Evolutionary conservation across 257 asterid genomes (phyloP).

Genomic region (Echium plantagineum): DNA sequence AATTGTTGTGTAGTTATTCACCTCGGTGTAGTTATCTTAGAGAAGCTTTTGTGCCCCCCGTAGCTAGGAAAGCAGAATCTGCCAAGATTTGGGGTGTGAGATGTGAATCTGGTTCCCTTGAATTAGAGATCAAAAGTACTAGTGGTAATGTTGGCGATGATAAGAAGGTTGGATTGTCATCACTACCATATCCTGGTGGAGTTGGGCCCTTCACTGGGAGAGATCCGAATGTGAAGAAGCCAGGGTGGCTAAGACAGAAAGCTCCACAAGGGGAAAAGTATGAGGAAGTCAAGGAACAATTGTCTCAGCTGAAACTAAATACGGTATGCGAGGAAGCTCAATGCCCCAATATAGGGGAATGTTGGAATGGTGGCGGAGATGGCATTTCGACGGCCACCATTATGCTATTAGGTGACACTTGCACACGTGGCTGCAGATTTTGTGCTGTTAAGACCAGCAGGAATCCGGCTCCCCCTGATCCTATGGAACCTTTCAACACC

Average conservation of each 20-base stretch:
- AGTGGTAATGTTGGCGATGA: not conserved
- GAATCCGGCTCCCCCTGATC: slow-evolving; percentile 93
- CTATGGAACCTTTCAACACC: slow-evolving; percentile 86
- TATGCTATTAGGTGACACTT: slow-evolving; percentile 92
- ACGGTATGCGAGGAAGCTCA: slow-evolving; percentile 97
- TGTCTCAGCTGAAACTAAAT: slow-evolving; percentile 67
- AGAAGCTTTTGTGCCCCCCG: slow-evolving; percentile 1
- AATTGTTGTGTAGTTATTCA: not conserved
- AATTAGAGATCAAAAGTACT: not conserved
- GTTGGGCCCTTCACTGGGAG: slow-evolving; percentile 71
- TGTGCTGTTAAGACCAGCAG: slow-evolving; percentile 95
- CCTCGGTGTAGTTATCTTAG: not conserved
- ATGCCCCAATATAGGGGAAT: slow-evolving; percentile 95
- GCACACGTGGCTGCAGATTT: slow-evolving; percentile 92
- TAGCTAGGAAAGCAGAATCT: not conserved
- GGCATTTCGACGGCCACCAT: slow-evolving; percentile 95
- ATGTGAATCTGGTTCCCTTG: slow-evolving; percentile 9
- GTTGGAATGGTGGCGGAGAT: slow-evolving; percentile 99
- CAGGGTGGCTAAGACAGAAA: slow-evolving; percentile 86
- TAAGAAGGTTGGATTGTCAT: not conserved
- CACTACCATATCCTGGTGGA: slow-evolving; percentile 35
- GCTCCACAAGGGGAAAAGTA: slow-evolving; percentile 95
- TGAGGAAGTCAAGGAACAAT: slow-evolving; percentile 71
- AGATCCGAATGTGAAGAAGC: slow-evolving; percentile 74
- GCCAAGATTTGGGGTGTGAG: not conserved